Evolutionary conservation across 1,284 basidiomycete genomes (phyloP).

Genomic region (Peniophora sp.): DNA sequence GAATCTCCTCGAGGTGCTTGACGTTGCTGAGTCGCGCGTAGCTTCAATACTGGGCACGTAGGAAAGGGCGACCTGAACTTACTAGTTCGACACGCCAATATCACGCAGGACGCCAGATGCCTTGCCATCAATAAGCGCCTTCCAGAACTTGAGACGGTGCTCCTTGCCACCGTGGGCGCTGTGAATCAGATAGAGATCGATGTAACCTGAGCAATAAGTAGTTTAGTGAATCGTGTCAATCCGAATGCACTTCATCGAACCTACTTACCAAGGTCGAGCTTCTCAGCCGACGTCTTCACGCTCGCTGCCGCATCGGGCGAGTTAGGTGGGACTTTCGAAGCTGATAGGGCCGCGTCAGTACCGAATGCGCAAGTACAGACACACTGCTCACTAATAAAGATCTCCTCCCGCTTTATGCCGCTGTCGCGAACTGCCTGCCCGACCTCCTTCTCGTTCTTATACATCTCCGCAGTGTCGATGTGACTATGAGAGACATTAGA

Average conservation of each 20-base stretch:
- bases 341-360: conserved; percentile 18
- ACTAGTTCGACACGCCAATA: conserved; percentile 58
- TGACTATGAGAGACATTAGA: no score
- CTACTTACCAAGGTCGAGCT: conserved; percentile 28
- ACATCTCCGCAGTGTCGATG: conserved; percentile 37
- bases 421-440: conserved; percentile 34
- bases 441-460: conserved; percentile 48
- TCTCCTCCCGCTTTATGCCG: conserved; percentile 29
- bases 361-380: background rate
- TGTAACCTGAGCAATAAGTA: conserved; percentile 24
- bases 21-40: conserved; percentile 30
- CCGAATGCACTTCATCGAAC: conserved; percentile 2
- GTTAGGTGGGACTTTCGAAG: conserved; percentile 35
- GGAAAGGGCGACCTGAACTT: conserved; percentile 2
- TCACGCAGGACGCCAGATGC: conserved; percentile 39
- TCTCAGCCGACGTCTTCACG: conserved; percentile 29
- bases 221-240: background rate
- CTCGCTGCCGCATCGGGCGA: conserved; percentile 25
- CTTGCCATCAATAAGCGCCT: conserved; percentile 29
- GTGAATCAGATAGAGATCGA: conserved; percentile 53
- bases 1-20: conserved; percentile 41
- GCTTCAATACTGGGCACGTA: no score
- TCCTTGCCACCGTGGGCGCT: conserved; percentile 31
- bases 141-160: conserved; percentile 33
- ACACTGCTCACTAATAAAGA: conserved; percentile 36